Evolutionary conservation across 768 basidiomycete genomes (phyloP).

Genomic region (Boletus insuetus): DNA sequence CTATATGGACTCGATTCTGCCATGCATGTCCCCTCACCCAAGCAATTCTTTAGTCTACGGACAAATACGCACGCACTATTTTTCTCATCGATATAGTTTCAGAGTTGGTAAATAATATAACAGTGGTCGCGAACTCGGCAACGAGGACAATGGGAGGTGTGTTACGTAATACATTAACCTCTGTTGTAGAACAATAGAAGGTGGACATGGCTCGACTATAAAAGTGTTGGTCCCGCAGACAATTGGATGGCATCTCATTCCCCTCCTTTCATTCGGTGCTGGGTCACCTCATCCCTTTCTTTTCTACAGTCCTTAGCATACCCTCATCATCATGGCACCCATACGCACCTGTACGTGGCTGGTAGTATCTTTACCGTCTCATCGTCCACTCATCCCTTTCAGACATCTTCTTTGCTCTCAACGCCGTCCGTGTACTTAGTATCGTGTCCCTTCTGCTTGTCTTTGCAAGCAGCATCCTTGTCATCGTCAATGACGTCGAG

Average conservation of each 20-base stretch:
- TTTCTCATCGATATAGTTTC: too few species aligned
- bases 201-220: slow-evolving; percentile 17
- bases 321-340: slow-evolving; percentile 23
- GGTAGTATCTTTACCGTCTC: not conserved
- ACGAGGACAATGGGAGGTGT: slow-evolving; percentile 25
- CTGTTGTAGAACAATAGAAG: slow-evolving; percentile 31
- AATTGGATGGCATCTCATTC: slow-evolving; percentile 3
- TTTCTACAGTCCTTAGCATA: slow-evolving; percentile 15
- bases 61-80: slow-evolving; percentile 12
- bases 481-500: slow-evolving; percentile 67
- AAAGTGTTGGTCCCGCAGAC: slow-evolving; percentile 8
- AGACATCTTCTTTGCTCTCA: slow-evolving; percentile 76
- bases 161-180: slow-evolving; percentile 15
- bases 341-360: slow-evolving; percentile 44
- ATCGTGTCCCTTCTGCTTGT: slow-evolving; percentile 78
- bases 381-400: slow-evolving; percentile 1
- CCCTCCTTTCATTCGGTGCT: slow-evolving; percentile 27
- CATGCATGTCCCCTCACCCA: not conserved
- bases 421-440: slow-evolving; percentile 73
- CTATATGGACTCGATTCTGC: slow-evolving; percentile 15
- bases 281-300: slow-evolving; percentile 26
- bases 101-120: not conserved
- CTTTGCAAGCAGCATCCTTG: slow-evolving; percentile 75
- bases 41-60: slow-evolving; percentile 13
- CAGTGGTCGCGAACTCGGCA: not conserved